Evolutionary conservation across 768 basidiomycete genomes (phyloP), one percentile per base, ranked within the genome.

Genomic region (Agrocybe chaxingu): DNA sequence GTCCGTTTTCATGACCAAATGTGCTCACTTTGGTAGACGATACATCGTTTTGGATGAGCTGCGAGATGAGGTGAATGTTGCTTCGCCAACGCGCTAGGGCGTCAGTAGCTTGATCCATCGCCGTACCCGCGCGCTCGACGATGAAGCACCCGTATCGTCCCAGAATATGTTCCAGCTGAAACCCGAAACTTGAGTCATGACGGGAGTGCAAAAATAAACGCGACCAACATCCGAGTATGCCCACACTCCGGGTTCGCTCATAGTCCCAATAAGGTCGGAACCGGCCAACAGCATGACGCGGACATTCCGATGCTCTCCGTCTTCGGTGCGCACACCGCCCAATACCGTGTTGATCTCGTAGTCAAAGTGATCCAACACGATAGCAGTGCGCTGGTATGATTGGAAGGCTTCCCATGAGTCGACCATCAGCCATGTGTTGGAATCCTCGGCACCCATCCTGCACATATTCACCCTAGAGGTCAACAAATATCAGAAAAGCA

Each of bases 191-290:
- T 46, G 51, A 19, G 50, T 37, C 45, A 52, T 41, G 19, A 18
- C 36, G 16, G 42, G 18, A 36, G 34, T 46, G 36, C 45, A 38
- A 36, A 44, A 45, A 24, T 24, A 24, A 36, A 51, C 55, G 46
- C 52, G 39, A 79, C 92, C 65, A 70, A 96, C 94, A 78, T 99
- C 97, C 52, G 82, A 77, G 61, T 94, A 86, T 48, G 87, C 84
- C 97, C 97, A 99, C 34, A 99, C 96, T 12, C 97, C 96, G 24
- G 97, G 97, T 71, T 98, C 94, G 57, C 90, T 91, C 87, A 99
- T 98, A 24, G 94, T 97, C 61, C 91, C 85, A 68, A 98, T 98
- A 60, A 99, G 76, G 70, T 99, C 97, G 8, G 91, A 94, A n/a
- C 97, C 97, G 4, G 97, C 97, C 47, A 99, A 81, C 37, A 99